These are phyloP conservation scores for Colletotrichum acutatum DNA, from an alignment of 2,329 filamentous ascomycete species.

Conservation along the genomic window DNA sequence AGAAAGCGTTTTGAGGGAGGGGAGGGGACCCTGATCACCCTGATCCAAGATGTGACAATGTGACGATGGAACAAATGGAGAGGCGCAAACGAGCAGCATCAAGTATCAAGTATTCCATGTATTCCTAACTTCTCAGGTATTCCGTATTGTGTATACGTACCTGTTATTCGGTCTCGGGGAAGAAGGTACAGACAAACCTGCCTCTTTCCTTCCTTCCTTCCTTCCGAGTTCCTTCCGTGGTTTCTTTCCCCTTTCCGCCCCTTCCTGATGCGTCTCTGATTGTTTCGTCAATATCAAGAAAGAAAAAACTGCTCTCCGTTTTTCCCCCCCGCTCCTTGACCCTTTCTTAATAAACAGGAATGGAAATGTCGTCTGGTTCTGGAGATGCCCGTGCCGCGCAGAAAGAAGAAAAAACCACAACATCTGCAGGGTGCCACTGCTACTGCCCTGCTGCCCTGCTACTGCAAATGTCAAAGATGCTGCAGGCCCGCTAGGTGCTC, in stretches of 20 bases:
- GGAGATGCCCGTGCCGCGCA: slow-evolving; percentile 9
- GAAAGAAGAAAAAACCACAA: not conserved
- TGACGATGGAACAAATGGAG: not conserved
- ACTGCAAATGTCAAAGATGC: not conserved
- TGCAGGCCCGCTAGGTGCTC: not conserved
- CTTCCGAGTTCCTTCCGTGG: not conserved
- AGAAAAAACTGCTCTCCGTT: not conserved
- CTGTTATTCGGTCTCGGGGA: not conserved
- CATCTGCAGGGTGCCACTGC: not conserved
- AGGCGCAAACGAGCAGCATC: not conserved
- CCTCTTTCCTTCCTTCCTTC: not conserved
- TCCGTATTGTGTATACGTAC: too few relatives aligned
- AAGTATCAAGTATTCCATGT: not conserved
- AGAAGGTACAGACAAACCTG: not conserved
- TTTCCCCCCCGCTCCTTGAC: not conserved
- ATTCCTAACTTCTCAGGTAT: not conserved
- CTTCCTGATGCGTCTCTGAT: not conserved
- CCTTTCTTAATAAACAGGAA: not conserved
- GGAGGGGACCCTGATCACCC: not conserved
- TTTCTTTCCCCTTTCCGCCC: not conserved
- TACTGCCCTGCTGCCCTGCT: not conserved
- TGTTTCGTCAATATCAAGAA: not conserved
- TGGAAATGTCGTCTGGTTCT: slow-evolving; percentile 17
- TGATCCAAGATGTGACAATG: not conserved
- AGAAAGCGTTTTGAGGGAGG: not conserved